phyloP scores from a whole-genome alignment of 225 moss, liverwort and hornwort species.

The Climacium dendroides region DNA sequence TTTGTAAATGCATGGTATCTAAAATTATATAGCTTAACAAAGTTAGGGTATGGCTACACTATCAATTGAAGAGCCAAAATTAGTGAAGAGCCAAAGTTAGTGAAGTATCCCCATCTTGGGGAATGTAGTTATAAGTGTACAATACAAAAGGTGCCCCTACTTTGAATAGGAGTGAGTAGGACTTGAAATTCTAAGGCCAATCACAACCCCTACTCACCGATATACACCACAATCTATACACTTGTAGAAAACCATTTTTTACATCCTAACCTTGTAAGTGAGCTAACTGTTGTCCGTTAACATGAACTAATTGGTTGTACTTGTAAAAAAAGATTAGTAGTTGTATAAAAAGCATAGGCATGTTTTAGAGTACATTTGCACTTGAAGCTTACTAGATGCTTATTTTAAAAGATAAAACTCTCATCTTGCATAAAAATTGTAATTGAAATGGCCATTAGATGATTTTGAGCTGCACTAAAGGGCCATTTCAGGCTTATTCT shows the following conservation, averaged over 20 bases:
- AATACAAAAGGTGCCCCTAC: not conserved
- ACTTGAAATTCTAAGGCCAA: not conserved
- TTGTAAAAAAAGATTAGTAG: not conserved
- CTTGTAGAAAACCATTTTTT: not conserved
- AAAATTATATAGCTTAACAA: not conserved
- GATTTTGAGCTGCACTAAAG: too few relatives aligned
- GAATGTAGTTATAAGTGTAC: rapidly evolving
- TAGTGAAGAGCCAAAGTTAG: not conserved
- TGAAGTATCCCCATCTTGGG: rapidly evolving
- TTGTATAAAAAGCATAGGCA: not conserved
- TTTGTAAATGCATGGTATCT: not conserved
- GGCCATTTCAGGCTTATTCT: too few relatives aligned
- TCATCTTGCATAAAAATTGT: rapidly evolving
- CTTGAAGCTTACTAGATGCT: not conserved
- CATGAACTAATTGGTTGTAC: rapidly evolving
- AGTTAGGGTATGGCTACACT: not conserved
- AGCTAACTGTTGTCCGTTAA: rapidly evolving
- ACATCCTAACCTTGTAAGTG: not conserved
- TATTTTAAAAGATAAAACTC: not conserved
- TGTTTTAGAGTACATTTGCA: not conserved
- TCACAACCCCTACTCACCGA: rapidly evolving
- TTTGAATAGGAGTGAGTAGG: not conserved
- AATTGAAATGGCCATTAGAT: not conserved
- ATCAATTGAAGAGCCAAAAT: not conserved
- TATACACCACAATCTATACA: rapidly evolving